Conservation (phyloP, 2,329 filamentous ascomycete species). For the Colletotrichum lentis region DNA sequence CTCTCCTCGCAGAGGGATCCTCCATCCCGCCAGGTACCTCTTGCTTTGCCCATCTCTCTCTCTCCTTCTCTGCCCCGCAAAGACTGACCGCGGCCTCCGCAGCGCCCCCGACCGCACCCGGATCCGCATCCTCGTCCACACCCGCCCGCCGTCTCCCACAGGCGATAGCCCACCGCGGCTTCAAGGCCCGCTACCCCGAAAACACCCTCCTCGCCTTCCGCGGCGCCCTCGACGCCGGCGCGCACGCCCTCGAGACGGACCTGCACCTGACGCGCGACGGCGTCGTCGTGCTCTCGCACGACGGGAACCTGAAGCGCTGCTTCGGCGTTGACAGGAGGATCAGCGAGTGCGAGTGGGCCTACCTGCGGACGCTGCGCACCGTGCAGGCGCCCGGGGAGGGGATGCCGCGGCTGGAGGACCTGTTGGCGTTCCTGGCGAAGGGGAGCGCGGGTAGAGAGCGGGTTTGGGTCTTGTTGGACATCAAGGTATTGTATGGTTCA, state of each 20-base stretch:
- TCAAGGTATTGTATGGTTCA: conserved; percentile 69
- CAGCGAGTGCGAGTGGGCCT: conserved; percentile 78
- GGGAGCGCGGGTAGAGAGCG: conserved; percentile 69
- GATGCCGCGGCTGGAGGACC: conserved; percentile 77
- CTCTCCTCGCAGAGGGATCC: conserved; percentile 2
- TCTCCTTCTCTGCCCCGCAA: neutral
- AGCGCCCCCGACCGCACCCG: conserved; percentile 45
- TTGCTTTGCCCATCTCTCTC: neutral
- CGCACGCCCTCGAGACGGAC: conserved; percentile 88
- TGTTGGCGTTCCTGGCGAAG: conserved; percentile 74
- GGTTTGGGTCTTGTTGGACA: conserved; percentile 85
- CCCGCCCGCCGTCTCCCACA: conserved; percentile 63
- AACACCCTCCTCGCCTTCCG: conserved; percentile 85
- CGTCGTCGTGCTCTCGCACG: conserved; percentile 86
- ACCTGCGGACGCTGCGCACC: conserved; percentile 74
- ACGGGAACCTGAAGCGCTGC: conserved; percentile 79
- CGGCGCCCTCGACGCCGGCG: conserved; percentile 75
- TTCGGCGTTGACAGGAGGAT: conserved; percentile 79
- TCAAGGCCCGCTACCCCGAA: conserved; percentile 80
- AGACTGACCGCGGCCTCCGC: neutral
- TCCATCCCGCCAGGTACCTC: conserved; percentile 13
- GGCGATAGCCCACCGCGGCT: conserved; percentile 80
- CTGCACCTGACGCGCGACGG: conserved; percentile 83
- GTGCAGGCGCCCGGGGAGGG: conserved; percentile 70
- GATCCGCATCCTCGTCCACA: conserved; percentile 38